phyloP scores from a whole-genome alignment of 495 filamentous ascomycete genomes.

The Neurospora africana region DNA sequence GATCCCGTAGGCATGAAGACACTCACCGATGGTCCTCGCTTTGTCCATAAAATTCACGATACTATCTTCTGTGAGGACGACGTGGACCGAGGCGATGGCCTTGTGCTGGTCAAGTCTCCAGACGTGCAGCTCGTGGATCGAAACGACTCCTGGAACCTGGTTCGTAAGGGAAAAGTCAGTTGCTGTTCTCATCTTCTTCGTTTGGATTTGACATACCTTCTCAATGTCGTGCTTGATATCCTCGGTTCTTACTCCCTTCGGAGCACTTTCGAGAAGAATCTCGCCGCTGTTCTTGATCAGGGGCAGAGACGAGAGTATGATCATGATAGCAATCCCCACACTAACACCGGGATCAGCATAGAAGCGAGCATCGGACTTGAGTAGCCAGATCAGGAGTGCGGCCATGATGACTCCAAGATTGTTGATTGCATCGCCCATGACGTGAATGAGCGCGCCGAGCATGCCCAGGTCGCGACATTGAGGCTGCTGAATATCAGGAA shows the following conservation, averaged over 20 bases:
- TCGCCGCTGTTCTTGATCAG: conserved; percentile 79
- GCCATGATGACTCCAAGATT: conserved; percentile 87
- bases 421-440: conserved; percentile 82
- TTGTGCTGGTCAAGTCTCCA: conserved; percentile 92
- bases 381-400: conserved; percentile 76
- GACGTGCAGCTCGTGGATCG: conserved; percentile 85
- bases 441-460: conserved; percentile 84
- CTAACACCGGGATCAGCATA: conserved; percentile 83
- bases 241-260: conserved; percentile 61
- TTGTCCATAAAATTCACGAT: conserved; percentile 66
- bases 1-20: conserved; percentile 87
- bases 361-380: conserved; percentile 36
- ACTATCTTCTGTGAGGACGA: conserved; percentile 55
- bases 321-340: conserved; percentile 77
- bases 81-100: conserved; percentile 73
- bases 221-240: conserved; percentile 86
- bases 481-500: conserved; percentile 11
- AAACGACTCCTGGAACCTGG: conserved; percentile 63
- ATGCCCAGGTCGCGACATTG: conserved; percentile 68
- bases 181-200: not conserved
- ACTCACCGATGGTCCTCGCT: conserved; percentile 62
- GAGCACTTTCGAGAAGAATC: conserved; percentile 83
- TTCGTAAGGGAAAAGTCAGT: not conserved
- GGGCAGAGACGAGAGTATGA: conserved; percentile 74
- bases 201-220: conserved; percentile 22